These are phyloP conservation scores for Sideroxylon spinosum DNA, from an alignment of 179 eudicot genomes.

Conservation along the genomic window DNA sequence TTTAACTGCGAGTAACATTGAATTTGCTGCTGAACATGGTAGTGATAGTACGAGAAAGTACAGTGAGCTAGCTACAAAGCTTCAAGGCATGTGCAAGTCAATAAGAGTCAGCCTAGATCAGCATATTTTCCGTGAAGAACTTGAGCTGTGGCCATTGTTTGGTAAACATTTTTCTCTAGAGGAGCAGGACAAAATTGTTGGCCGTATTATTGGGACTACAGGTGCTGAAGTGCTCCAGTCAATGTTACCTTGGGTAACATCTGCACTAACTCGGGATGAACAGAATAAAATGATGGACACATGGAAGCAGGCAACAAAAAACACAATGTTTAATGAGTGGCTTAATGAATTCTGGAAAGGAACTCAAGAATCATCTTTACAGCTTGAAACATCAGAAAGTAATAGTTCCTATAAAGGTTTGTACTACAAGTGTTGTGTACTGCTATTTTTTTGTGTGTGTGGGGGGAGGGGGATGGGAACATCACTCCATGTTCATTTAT, in stretches of 20 bases:
- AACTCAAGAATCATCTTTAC: slow-evolving; percentile 45
- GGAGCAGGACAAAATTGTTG: slow-evolving; percentile 89
- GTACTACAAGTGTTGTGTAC: background rate
- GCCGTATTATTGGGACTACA: slow-evolving; percentile 91
- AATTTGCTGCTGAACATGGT: slow-evolving; percentile 20
- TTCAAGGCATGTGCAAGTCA: slow-evolving; percentile 95
- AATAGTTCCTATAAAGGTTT: slow-evolving; percentile 49
- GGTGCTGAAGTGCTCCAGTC: slow-evolving; percentile 98
- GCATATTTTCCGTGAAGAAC: slow-evolving; percentile 85
- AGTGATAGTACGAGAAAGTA: slow-evolving; percentile 47
- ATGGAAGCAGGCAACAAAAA: slow-evolving; percentile 88
- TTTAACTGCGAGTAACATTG: slow-evolving; percentile 19
- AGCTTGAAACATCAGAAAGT: slow-evolving; percentile 40
- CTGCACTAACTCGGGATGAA: slow-evolving; percentile 92
- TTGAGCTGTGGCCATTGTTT: slow-evolving; percentile 94
- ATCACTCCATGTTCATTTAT: background rate
- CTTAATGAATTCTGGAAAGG: slow-evolving; percentile 91
- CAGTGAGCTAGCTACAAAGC: slow-evolving; percentile 74
- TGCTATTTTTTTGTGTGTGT: too few relatives aligned
- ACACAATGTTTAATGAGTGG: slow-evolving; percentile 96
- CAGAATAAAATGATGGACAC: slow-evolving; percentile 95
- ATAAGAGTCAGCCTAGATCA: slow-evolving; percentile 86
- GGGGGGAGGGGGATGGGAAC: background rate
- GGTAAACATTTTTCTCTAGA: slow-evolving; percentile 80
- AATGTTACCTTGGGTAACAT: slow-evolving; percentile 96